phyloP scores from a whole-genome alignment of 2,329 filamentous ascomycete species.

The Aureobasidium sp. region DNA sequence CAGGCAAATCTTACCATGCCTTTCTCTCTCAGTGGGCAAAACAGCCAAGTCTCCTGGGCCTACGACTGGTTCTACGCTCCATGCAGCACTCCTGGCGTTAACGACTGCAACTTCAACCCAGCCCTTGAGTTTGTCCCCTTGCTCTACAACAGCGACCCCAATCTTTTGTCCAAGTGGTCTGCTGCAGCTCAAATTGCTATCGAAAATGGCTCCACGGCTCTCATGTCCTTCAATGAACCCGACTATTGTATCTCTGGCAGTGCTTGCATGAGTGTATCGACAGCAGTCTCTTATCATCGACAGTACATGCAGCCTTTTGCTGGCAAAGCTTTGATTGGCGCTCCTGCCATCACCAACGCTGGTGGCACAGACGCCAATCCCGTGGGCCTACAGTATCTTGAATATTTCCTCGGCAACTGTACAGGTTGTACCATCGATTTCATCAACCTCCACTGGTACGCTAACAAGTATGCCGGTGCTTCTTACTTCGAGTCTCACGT shows the following conservation, averaged over 20 bases:
- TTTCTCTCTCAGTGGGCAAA: slow-evolving; percentile 31
- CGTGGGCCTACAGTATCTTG: slow-evolving; percentile 45
- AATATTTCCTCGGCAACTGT: slow-evolving; percentile 44
- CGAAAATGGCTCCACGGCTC: slow-evolving; percentile 33
- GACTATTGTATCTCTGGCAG: slow-evolving; percentile 44
- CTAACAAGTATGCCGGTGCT: slow-evolving; percentile 23
- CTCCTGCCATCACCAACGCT: slow-evolving; percentile 54
- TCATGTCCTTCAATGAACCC: slow-evolving; percentile 62
- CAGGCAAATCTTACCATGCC: slow-evolving; percentile 41
- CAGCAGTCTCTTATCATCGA: slow-evolving; percentile 43
- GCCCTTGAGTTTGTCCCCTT: slow-evolving; percentile 21
- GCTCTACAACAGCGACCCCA: slow-evolving; percentile 19
- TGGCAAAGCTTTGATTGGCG: slow-evolving; percentile 41
- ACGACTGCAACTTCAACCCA: slow-evolving; percentile 17
- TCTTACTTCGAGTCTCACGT: slow-evolving; percentile 37
- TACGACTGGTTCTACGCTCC: slow-evolving; percentile 21
- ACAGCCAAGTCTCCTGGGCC: slow-evolving; percentile 20
- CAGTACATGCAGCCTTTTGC: slow-evolving; percentile 45
- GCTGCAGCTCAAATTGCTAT: slow-evolving; percentile 19
- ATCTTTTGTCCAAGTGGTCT: slow-evolving; percentile 18
- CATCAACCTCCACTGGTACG: slow-evolving; percentile 55
- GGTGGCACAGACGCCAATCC: slow-evolving; percentile 21
- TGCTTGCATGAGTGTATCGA: slow-evolving; percentile 44
- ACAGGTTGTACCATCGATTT: slow-evolving; percentile 48
- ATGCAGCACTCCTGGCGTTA: slow-evolving; percentile 12